Base-by-base conservation (phyloP, 768 basidiomycete genomes). In the Strobilomyces echinocephalus region DNA sequence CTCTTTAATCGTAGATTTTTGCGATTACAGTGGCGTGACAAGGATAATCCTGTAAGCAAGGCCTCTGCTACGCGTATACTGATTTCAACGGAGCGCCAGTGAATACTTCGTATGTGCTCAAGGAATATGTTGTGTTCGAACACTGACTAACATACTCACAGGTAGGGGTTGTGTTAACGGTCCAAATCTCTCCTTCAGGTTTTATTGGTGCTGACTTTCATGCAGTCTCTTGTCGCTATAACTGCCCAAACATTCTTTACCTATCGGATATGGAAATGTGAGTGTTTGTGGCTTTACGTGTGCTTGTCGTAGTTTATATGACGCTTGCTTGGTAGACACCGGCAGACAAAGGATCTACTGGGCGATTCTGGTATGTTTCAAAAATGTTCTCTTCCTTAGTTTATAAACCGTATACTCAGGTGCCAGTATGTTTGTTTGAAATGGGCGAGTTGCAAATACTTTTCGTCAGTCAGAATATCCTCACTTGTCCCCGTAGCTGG, bases 181-280 rank as follows among this genome's bases (percentile, higher is more conserved):
- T 59, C 15, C 18, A 47, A 36, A 2, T 14, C 8, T 35, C 14
- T 34, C 30, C 1, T 6, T 3, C 16, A 10, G 15, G 16, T 28
- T 35, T 4, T 8, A 16, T 15, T 3, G 20, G 42, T 18, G 24
- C 16, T 39, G 5, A 49, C 21, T 10, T 44, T 10, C 3, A 15
- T n/a, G 2, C 15, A 38, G 36, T 38, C 36, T 16, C 5, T 38
- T 5, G 36, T 38, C 15, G 14, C 36, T 18, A 16, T 38, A n/a
- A 38, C 36, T 8, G 15, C 41, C 16, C 50, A 53, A 8, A 30
- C 40, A 26, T 60, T 53, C 36, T 53, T 60, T 40, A 50, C 49
- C 9, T 53, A 41, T 36, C 50, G 58, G 11, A 49, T 60, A 31
- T 59, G 53, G 53, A 59, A 9, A 26, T 53, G 58, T 56, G 7